phyloP scores from a whole-genome alignment of 805 yeast species.

The Lachancea sp. region DNA sequence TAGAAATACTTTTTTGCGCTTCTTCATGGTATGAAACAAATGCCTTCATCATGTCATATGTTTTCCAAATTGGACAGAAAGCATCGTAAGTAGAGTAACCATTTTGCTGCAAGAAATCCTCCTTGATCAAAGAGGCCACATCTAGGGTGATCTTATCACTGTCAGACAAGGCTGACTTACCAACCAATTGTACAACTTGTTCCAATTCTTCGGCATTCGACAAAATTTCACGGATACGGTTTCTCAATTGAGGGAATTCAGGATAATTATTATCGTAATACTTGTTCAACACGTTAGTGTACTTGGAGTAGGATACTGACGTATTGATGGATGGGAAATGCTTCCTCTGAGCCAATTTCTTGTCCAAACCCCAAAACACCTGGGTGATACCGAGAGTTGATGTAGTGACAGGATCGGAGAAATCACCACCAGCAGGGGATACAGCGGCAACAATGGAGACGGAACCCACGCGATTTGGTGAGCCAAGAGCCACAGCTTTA shows the following conservation, averaged over 20 bases:
- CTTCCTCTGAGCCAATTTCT: constrained; percentile 98
- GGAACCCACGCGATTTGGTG: constrained; percentile 94
- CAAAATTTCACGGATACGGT: constrained; percentile 86
- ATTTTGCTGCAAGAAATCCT: constrained; percentile 97
- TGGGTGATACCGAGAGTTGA: constrained; percentile 99
- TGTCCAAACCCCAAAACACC: constrained; percentile 99
- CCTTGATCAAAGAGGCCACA: constrained; percentile 85
- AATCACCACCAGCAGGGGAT: constrained; percentile 99
- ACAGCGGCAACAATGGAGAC: constrained; percentile 99
- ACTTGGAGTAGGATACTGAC: constrained; percentile 92
- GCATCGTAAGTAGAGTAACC: constrained; percentile 98
- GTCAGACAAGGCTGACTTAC: constrained; percentile 95
- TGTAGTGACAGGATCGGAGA: constrained; percentile 99
- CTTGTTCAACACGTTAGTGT: constrained; percentile 78
- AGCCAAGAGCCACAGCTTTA: constrained; percentile 88
- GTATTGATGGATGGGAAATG: constrained; percentile 99
- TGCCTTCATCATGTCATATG: constrained; percentile 95
- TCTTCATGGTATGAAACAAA: constrained; percentile 89
- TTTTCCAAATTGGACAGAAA: constrained; percentile 99
- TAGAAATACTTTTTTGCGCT: constrained; percentile 93
- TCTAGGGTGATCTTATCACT: constrained; percentile 95
- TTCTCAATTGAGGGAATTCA: constrained; percentile 85
- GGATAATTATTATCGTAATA: constrained; percentile 83
- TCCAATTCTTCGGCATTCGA: constrained; percentile 97
- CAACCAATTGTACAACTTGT: constrained; percentile 98